These are phyloP conservation scores for Saksenaea oblongispora DNA, from an alignment of 371 early-diverging fungal species.

Conservation along the genomic window DNA sequence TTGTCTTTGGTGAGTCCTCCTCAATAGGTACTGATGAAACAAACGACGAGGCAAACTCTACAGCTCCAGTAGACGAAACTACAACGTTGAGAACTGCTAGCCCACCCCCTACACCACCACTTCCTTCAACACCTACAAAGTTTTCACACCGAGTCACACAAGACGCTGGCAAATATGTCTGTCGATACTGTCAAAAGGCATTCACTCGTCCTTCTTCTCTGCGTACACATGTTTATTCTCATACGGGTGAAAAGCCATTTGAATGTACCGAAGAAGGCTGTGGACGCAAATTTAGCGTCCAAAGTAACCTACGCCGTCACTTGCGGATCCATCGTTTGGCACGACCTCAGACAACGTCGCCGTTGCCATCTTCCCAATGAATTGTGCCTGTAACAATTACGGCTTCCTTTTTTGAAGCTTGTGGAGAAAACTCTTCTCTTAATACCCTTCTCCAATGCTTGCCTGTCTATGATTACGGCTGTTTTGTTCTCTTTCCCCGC, in stretches of 20 bases:
- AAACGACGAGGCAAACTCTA: background rate
- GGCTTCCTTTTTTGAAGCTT: background rate
- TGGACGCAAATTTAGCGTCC: slow-evolving; percentile 58
- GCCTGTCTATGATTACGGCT: no score
- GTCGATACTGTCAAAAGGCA: slow-evolving; percentile 50
- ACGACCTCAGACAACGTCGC: background rate
- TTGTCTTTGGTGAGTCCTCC: background rate
- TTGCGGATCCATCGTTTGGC: slow-evolving; percentile 37
- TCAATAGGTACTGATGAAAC: background rate
- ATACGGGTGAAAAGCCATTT: slow-evolving; percentile 70
- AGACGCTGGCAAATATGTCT: slow-evolving; percentile 38
- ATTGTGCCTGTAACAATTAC: background rate
- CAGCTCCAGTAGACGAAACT: background rate
- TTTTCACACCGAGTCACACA: slow-evolving; percentile 5
- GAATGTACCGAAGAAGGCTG: slow-evolving; percentile 56
- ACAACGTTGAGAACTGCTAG: background rate
- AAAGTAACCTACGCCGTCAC: slow-evolving; percentile 67
- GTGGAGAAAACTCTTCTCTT: background rate
- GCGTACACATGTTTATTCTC: slow-evolving; percentile 61
- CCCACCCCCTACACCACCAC: slow-evolving; percentile 1
- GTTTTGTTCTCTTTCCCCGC: background rate
- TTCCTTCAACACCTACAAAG: background rate
- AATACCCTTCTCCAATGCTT: background rate
- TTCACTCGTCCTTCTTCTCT: slow-evolving; percentile 67
- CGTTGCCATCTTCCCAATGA: background rate